phyloP scores from a whole-genome alignment of 495 filamentous ascomycete genomes.

The Xylaria grammica region DNA sequence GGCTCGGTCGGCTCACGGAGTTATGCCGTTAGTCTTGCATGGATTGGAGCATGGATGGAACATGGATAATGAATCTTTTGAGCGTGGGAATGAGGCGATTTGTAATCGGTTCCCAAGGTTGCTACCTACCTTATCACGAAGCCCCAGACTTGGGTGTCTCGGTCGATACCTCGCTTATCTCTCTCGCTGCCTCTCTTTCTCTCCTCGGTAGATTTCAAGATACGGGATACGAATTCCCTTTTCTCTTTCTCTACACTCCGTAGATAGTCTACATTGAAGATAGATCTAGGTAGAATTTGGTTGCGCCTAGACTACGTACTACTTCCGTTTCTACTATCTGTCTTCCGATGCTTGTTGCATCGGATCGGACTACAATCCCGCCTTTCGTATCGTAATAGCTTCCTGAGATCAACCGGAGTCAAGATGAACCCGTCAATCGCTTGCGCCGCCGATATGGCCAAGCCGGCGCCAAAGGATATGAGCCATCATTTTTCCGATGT shows the following conservation, averaged over 20 bases:
- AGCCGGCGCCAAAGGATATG: constrained; percentile 68
- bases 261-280: too few relatives aligned
- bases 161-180: too few relatives aligned
- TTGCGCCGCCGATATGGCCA: constrained; percentile 29
- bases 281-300: not conserved
- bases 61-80: not conserved
- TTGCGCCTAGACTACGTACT: not conserved
- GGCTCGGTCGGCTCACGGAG: not conserved
- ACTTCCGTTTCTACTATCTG: not conserved
- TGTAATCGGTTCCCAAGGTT: constrained; percentile 7
- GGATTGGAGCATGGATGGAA: not conserved
- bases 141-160: too few relatives aligned
- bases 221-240: too few relatives aligned
- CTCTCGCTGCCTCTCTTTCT: too few relatives aligned
- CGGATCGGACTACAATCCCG: not conserved
- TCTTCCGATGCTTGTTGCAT: not conserved
- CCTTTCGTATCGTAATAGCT: not conserved
- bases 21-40: too few relatives aligned
- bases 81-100: constrained; percentile 6
- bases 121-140: not conserved
- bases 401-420: not conserved
- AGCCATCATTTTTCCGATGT: constrained; percentile 76
- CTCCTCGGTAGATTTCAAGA: too few relatives aligned
- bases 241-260: too few relatives aligned
- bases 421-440: constrained; percentile 28